Evolutionary conservation across 257 asterid genomes (phyloP), one percentile per base, ranked within the genome.

Genomic region (Verbena officinalis): DNA sequence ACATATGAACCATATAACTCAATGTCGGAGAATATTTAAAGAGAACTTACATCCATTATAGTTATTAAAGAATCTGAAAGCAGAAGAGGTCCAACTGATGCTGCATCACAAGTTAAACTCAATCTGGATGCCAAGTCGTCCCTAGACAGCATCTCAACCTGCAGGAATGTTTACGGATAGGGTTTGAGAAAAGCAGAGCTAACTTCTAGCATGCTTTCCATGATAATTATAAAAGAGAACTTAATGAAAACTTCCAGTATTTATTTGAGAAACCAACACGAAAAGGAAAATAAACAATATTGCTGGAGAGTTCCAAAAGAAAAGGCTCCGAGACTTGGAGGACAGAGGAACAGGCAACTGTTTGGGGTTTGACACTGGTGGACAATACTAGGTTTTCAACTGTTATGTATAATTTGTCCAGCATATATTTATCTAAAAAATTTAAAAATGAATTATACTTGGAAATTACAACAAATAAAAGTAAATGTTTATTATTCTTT

Each of bases 81-180:
- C 76, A 78, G 74, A 80, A 90, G 90, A 57, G 84, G 84, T 61
- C 86, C 96, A 73, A 94, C 92, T 31, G 95, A 80, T 68, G 96
- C 92, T 64, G 84, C 77, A 76, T 86, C 90, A 62, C 74, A 89
- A 0, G 92, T 90, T 78, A 94, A 77, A 62, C 96, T 90, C 80
- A 94, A 75, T 67, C 99, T 85, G 67, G 99, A 86, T 14, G 96
- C 96, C 82, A 94, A 75, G 81, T 94, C 96, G 53, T 94, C 99
- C 79, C 76, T 88, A 7, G 91, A 79, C 55, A 94, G 91, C 24
- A 86, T 80, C 74, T 94, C 99, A 54, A 90, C 95, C 99, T 94
- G 89, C 80, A 74, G 34, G 44, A 64, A 20, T 67, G 70, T 67
- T 21, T 13, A 50, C 15, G 43, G 50, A 67, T 53, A 52, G 66